Evolutionary conservation across 331 rosid species (phyloP).

Genomic region (Pyracantha coccinea): DNA sequence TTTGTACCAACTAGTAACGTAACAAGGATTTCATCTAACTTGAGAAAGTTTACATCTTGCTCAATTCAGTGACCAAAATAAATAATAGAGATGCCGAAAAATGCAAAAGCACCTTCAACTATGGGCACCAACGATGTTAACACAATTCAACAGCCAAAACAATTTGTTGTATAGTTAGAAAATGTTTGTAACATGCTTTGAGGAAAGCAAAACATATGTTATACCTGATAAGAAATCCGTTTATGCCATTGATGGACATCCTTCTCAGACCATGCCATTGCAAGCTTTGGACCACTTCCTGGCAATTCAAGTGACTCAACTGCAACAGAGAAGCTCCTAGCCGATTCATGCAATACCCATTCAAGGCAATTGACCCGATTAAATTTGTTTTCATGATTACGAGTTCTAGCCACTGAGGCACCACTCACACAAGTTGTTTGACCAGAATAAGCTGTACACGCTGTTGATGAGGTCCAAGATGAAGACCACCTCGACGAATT

Average conservation of each 20-base stretch:
- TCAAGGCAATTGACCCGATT: conserved; percentile 46
- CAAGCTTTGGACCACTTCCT: conserved; percentile 42
- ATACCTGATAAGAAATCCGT: conserved; percentile 50
- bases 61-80: not conserved
- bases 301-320: conserved; percentile 43
- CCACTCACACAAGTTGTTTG: conserved; percentile 22
- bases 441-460: conserved; percentile 21
- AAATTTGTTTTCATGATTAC: conserved; percentile 15
- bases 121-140: not conserved
- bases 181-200: not conserved
- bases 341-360: conserved; percentile 51
- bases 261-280: conserved; percentile 78
- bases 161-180: not conserved
- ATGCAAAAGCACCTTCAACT: not conserved
- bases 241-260: conserved; percentile 60
- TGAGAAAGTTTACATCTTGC: not conserved
- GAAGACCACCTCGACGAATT: conserved; percentile 25
- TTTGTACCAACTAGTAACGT: not conserved
- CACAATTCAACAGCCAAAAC: not conserved
- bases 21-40: conserved; percentile 1
- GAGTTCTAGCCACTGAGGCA: conserved; percentile 15
- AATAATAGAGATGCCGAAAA: conserved; percentile 1
- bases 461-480: conserved; percentile 17
- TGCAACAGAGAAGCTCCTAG: conserved; percentile 53
- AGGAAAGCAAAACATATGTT: not conserved